Percentiles rank a stretch among this genome's conserved stretches.
Evolutionary conservation across 352 stramenopile species (phyloP).

Genomic region (Phytophthora brassicae): DNA sequence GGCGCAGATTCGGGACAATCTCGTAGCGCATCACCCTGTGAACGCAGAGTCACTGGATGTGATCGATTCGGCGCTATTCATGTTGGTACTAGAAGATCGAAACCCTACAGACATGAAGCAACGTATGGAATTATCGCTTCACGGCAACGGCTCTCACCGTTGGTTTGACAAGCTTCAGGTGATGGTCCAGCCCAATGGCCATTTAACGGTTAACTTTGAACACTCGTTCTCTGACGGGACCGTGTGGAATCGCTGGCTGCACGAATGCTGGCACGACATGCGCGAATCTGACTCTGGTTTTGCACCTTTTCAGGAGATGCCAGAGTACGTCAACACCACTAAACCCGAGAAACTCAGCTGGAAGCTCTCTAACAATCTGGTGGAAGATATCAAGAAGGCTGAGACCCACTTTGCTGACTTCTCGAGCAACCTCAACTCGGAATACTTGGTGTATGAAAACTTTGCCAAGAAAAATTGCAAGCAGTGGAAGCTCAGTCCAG

Average conservation of each 20-base stretch:
- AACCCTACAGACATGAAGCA: constrained; percentile 65
- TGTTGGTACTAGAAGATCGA: constrained; percentile 86
- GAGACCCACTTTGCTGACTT: constrained; percentile 69
- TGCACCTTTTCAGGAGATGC: constrained; percentile 59
- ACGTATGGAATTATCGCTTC: constrained; percentile 81
- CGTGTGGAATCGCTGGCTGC: constrained; percentile 91
- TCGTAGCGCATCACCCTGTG: constrained; percentile 65
- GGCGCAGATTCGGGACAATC: constrained; percentile 71
- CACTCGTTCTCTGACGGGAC: constrained; percentile 94
- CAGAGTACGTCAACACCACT: constrained; percentile 44
- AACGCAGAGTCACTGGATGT: constrained; percentile 71
- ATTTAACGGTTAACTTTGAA: constrained; percentile 93
- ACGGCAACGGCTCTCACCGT: constrained; percentile 77
- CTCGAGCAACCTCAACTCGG: constrained; percentile 65
- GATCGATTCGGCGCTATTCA: constrained; percentile 91
- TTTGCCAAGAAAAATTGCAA: constrained; percentile 93
- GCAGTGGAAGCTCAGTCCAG: constrained; percentile 89
- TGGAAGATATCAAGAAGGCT: constrained; percentile 75
- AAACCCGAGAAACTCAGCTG: constrained; percentile 63
- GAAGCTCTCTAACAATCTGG: constrained; percentile 77
- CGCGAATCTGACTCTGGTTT: constrained; percentile 77
- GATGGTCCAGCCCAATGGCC: constrained; percentile 80
- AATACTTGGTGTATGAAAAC: constrained; percentile 84
- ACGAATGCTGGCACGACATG: constrained; percentile 92
- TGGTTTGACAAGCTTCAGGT: constrained; percentile 95